Evolutionary conservation across 2,329 filamentous ascomycete species (phyloP), one percentile per base, ranked within the genome.

Genomic region (Daldinia eschscholtzii): DNA sequence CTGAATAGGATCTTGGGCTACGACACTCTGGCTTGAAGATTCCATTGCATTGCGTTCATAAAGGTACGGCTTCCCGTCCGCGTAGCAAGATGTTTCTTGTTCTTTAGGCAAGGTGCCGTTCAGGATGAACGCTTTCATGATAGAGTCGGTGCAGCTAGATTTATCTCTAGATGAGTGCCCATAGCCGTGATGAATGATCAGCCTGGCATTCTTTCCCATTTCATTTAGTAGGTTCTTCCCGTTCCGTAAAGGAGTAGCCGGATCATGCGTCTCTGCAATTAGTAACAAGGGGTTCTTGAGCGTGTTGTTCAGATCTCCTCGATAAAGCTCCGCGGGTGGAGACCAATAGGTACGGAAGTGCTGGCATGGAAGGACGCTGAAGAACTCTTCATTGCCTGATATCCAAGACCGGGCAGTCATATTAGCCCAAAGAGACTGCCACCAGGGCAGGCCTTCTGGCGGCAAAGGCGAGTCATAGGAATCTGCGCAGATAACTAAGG

Each of bases 161-260:
- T 70, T 75, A 58, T 86, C 83, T n/a, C 78, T 75, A 3, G 82
- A 83, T 12, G 81, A 80, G 65, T 86, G 84, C 0, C 84, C 84
- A 56, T 85, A 86, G 4, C 84, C 84, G 62, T 86, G 84, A 62
- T 86, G 84, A 4, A 76, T 83, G 37, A 86, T 76, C 18, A 86
- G 75, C 5, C 83, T 72, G n/a, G 84, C 83, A 61, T 86, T 86
- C 6, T 72, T 61, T 0, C 83, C 84, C 83, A 86, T 85, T 61
- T 84, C 83, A 0, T 70, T 57, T 18, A 81, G 63, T 2, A 86
- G 76, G 28, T 83, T 75, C 12, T 83, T 76, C 0, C 83, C 84
- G 62, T 86, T 85, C 4, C 83, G 79, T 48, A 86, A 72, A 4
- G 84, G 84, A 6, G 84, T 86, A 1, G 84, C 84, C 0, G 84